Conservation (phyloP, 768 basidiomycete species). For the Termitomyces sp. region DNA sequence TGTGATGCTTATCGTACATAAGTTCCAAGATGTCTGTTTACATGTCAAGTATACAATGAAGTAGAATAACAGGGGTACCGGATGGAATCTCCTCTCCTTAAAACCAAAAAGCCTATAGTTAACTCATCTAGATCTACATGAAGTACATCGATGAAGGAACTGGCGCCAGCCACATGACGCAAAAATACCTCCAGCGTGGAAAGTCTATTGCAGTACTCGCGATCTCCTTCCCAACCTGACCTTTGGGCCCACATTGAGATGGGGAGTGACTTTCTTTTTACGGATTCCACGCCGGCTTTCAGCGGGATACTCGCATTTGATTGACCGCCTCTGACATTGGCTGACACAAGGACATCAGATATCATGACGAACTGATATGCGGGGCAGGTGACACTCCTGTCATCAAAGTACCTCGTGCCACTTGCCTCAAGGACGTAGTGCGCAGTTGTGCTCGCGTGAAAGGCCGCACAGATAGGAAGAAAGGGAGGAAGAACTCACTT, state of each 20-base stretch:
- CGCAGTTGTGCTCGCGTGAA: neutral
- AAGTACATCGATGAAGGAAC: neutral
- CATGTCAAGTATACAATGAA: slow-evolving; percentile 2
- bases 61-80: neutral
- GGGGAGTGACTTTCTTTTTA: slow-evolving; percentile 33
- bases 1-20: neutral
- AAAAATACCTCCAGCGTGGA: neutral
- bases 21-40: slow-evolving; percentile 4
- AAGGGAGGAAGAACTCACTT: slow-evolving; percentile 40
- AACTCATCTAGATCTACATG: neutral
- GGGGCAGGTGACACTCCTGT: slow-evolving; percentile 6
- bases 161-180: neutral
- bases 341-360: slow-evolving; percentile 29
- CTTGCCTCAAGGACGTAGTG: slow-evolving; percentile 7
- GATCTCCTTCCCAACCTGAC: slow-evolving; percentile 14
- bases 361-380: neutral
- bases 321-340: slow-evolving; percentile 66
- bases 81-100: neutral
- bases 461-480: slow-evolving; percentile 5
- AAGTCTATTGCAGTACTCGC: slow-evolving; percentile 3
- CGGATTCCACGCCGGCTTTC: slow-evolving; percentile 70
- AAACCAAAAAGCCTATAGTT: neutral
- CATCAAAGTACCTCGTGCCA: slow-evolving; percentile 8
- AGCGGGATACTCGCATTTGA: slow-evolving; percentile 65
- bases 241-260: slow-evolving; percentile 18